phyloP scores from a whole-genome alignment of 768 basidiomycete genomes.

The Tricholoma sp. region DNA sequence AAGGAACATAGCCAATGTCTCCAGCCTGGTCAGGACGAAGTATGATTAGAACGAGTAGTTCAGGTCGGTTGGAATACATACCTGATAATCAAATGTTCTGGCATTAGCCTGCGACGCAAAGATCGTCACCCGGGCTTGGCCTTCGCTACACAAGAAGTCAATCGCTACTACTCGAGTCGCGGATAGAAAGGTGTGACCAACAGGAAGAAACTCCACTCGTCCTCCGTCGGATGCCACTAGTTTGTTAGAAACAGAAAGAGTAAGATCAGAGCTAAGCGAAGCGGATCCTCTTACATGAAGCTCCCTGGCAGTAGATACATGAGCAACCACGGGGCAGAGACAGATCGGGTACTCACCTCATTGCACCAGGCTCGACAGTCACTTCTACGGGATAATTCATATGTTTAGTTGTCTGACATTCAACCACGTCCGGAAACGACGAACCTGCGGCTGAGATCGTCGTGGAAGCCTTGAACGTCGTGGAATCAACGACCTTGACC shows the following conservation, averaged over 20 bases:
- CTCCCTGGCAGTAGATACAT: slow-evolving; percentile 32
- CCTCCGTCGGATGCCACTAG: slow-evolving; percentile 67
- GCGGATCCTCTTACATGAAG: slow-evolving; percentile 39
- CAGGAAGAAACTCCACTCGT: slow-evolving; percentile 63
- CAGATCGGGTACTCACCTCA: slow-evolving; percentile 30
- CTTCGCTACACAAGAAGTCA: slow-evolving; percentile 33
- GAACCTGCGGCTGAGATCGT: slow-evolving; percentile 44
- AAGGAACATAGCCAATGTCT: slow-evolving; percentile 58
- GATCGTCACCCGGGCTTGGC: slow-evolving; percentile 47
- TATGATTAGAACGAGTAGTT: not conserved
- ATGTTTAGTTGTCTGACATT: not conserved
- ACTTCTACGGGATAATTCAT: slow-evolving; percentile 31
- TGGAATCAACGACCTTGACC: slow-evolving; percentile 48
- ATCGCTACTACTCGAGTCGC: not conserved
- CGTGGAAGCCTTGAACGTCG: slow-evolving; percentile 46
- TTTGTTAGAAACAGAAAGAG: slow-evolving; percentile 4
- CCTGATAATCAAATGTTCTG: slow-evolving; percentile 56
- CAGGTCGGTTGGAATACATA: slow-evolving; percentile 10
- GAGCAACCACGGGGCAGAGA: not conserved
- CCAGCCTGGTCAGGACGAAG: slow-evolving; percentile 33
- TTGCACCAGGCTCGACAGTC: slow-evolving; percentile 51
- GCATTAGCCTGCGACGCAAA: slow-evolving; percentile 52
- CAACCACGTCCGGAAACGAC: not conserved
- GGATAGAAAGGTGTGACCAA: slow-evolving; percentile 20
- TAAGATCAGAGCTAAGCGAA: not conserved